phyloP scores from a whole-genome alignment of 495 filamentous ascomycete genomes.

The Neurospora discreta region DNA sequence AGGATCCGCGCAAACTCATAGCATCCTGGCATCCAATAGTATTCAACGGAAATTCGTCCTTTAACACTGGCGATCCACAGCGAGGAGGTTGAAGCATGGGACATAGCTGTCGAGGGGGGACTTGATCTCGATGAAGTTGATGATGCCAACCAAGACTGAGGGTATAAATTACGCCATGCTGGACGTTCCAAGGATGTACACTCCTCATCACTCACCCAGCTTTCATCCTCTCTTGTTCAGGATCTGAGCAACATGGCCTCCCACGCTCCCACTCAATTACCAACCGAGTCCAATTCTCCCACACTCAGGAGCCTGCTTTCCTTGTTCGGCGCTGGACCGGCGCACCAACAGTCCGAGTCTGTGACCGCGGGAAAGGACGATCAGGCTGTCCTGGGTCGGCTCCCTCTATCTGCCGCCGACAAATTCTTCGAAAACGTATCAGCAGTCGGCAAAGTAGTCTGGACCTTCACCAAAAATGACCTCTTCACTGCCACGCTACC shows the following conservation, averaged over 20 bases:
- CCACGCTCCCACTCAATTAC: neutral
- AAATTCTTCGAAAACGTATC: neutral
- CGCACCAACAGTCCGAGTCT: neutral
- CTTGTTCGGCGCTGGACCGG: neutral
- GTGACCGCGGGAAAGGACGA: neutral
- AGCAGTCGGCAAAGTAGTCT: neutral
- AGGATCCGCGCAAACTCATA: neutral
- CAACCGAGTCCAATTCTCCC: neutral
- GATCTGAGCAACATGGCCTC: neutral
- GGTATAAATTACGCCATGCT: neutral
- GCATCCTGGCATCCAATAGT: neutral
- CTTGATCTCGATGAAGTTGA: neutral
- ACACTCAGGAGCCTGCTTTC: neutral
- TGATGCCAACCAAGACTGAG: neutral
- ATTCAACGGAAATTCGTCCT: neutral
- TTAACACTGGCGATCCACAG: neutral
- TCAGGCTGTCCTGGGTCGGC: neutral
- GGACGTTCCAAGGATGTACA: neutral
- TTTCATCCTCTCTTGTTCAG: neutral
- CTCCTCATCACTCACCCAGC: neutral
- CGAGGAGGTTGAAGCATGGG: neutral
- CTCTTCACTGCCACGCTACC: neutral
- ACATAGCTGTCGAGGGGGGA: neutral
- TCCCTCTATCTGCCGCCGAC: neutral
- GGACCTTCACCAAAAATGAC: neutral